Evolutionary conservation across 768 basidiomycete genomes (phyloP).

Genomic region (Lactarius evosmus): DNA sequence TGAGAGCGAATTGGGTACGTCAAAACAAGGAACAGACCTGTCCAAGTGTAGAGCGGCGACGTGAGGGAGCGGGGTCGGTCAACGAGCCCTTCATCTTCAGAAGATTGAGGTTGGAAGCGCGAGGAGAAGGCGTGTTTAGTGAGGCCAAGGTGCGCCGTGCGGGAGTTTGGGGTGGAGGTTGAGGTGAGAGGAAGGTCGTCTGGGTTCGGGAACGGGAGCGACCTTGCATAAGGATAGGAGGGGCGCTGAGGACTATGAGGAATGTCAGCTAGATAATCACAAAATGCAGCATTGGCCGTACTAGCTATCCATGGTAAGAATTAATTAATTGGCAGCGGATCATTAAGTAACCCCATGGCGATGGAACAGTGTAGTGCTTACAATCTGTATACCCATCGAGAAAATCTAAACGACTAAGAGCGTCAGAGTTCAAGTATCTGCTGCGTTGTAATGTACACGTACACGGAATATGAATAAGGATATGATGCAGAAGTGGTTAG

Average conservation of each 20-base stretch:
- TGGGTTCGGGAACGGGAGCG: constrained; percentile 33
- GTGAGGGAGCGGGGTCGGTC: constrained; percentile 63
- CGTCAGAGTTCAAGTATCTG: constrained; percentile 1
- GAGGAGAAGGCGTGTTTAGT: constrained; percentile 65
- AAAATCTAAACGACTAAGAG: constrained; percentile 4
- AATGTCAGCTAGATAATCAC: constrained; percentile 6
- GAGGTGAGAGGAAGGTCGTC: constrained; percentile 32
- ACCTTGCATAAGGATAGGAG: constrained; percentile 28
- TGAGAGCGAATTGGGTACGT: constrained; percentile 26
- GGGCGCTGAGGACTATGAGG: constrained; percentile 26
- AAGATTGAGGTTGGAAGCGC: constrained; percentile 50
- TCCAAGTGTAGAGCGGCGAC: constrained; percentile 41
- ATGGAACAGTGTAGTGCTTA: constrained; percentile 29
- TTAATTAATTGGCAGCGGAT: constrained; percentile 33
- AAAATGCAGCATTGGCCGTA: constrained; percentile 5
- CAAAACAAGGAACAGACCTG: constrained; percentile 37
- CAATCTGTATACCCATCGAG: constrained; percentile 20
- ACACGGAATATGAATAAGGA: constrained; percentile 8
- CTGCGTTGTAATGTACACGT: constrained; percentile 5
- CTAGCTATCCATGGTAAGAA: constrained; percentile 20
- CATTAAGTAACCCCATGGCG: constrained; percentile 37
- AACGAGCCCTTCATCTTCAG: constrained; percentile 66
- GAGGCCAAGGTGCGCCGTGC: constrained; percentile 38
- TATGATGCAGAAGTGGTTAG: neutral
- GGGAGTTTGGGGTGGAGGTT: constrained; percentile 34